Evolutionary conservation across 1,139 yeast genomes (phyloP), one percentile per base, ranked within the genome.

Genomic region (Saccharomyces hybrid): DNA sequence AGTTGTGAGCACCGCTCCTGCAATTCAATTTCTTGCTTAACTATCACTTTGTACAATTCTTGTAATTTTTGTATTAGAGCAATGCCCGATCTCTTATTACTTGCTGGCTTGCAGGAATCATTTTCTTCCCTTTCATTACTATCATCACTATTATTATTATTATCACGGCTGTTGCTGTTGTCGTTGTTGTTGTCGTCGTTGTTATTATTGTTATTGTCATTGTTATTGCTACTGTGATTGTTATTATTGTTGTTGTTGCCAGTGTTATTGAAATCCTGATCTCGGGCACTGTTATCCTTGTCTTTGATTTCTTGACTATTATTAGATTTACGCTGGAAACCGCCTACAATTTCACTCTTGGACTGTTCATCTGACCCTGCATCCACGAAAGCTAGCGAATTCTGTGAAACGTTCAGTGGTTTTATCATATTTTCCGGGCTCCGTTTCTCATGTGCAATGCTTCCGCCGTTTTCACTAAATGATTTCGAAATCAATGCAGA

Each of bases 1-100:
- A 66, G 74, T 67, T 67, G 80, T 76, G 72, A 77, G 74, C 70
- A 85, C 58, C 83, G 82, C 60, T 83, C 84, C 65, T 85, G 91
- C 25, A 85, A 81, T 55, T 82, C 80, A 57, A 83, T 83, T 71
- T 85, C 91, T 60, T 78, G 78, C 60, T 80, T 81, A 53, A 85
- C 83, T 51, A 86, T 85, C 54, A 80, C 76, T 62, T 84, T 84
- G 67, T 85, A 86, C 5, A 89, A 84, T 63, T 85, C 90, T 66
- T 86, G 88, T 31, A 85, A 69, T 62, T 84, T 84, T 3, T 86
- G 76, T 3, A 88, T 88, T 53, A 85, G 72, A 54, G 82, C 82
- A 60, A 84, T 90, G 66, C 85, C 89, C 64, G 84, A 88, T 56
- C 80, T 85, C 46, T 58, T 66, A 1, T 83, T 72, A 73, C 81